Base-by-base conservation (phyloP, 2,329 filamentous ascomycete species). In the Corynespora cassiicola region DNA sequence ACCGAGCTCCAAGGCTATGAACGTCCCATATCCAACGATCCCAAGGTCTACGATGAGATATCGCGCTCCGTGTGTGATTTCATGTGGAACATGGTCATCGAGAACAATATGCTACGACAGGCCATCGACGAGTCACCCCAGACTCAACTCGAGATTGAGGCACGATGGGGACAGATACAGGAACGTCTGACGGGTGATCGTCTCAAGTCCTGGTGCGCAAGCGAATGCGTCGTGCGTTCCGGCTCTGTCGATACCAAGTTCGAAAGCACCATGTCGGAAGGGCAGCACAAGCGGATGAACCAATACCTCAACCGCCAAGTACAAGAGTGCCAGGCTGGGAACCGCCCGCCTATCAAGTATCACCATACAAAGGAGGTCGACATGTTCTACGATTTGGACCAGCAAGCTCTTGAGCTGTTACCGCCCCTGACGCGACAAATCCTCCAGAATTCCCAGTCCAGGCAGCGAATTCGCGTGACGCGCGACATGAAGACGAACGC, bases 101-200 rank as follows among this genome's bases (percentile, higher is more conserved):
- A 78, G 34, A 82, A 84, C 45, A 75, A 79, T n/a, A 82, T 88
- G 50, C 69, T 83, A 16, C 59, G 63, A 8, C 43, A 42, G 35
- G 74, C 72, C 8, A 76, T 84, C 23, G 78, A 64, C 2, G 70
- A 77, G 39, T 72, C 76, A 8, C 77, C 80, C 11, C 83, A 82
- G 6, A 85, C 90, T 10, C 80, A 89, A 44, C 84, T 96, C 36
- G 94, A 99, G 69, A 88, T 99, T 37, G 94, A 99, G 71, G 94
- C 90, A 7, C 97, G 97, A 68, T 76, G 97, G 31, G 94, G 94
- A 12, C 86, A 84, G 17, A 77, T 97, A 10, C 84, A 82, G 60
- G 80, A 85, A 45, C 87, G 82, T 6, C 81, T 86, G 39, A 76
- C 84, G 30, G 80, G 89, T n/a, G 73, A 91, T 17, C 73, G 79